Percentiles rank a stretch among this genome's conserved stretches.
phyloP scores from a whole-genome alignment of 1,284 basidiomycete genomes.

The Cutaneotrichosporon spelunceum region DNA sequence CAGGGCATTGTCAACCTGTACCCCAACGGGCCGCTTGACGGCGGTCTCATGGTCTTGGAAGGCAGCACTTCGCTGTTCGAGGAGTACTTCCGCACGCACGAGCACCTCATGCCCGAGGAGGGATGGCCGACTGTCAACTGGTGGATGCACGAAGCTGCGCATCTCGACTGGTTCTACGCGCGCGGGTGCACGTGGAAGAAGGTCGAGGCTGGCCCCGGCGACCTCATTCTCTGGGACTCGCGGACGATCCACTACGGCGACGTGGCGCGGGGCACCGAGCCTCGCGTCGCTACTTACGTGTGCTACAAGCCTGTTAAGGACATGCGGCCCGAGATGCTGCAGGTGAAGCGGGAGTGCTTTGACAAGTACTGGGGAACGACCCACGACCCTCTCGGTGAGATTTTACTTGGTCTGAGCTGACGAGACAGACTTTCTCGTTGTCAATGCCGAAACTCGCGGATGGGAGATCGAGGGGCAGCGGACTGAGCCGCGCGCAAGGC shows the following conservation, averaged over 20 bases:
- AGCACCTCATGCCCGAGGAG: constrained; percentile 37
- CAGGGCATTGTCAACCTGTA: constrained; percentile 52
- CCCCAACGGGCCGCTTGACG: constrained; percentile 51
- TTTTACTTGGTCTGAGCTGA: constrained; percentile 8
- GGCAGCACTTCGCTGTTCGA: constrained; percentile 43
- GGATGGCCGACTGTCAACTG: constrained; percentile 44
- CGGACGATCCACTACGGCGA: constrained; percentile 39
- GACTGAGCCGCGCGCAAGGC: constrained; percentile 16
- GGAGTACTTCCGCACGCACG: constrained; percentile 47
- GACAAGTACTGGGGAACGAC: constrained; percentile 30
- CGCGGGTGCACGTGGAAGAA: constrained; percentile 41
- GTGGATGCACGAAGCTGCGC: constrained; percentile 39
- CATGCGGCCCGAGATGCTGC: constrained; percentile 28
- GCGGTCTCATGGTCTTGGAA: constrained; percentile 52
- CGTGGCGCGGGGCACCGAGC: constrained; percentile 32
- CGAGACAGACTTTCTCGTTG: constrained; percentile 26
- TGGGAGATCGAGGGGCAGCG: constrained; percentile 33
- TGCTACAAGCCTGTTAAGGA: constrained; percentile 44
- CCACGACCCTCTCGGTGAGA: constrained; percentile 40
- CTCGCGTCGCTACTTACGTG: constrained; percentile 43
- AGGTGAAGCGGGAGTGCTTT: constrained; percentile 27
- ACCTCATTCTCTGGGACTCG: constrained; percentile 43
- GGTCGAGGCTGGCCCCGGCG: constrained; percentile 37
- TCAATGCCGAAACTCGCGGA: constrained; percentile 9
- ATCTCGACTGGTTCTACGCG: constrained; percentile 41